These are phyloP conservation scores for Diversispora epigaea DNA, from an alignment of 192 early-diverging fungal species.

Conservation along the genomic window DNA sequence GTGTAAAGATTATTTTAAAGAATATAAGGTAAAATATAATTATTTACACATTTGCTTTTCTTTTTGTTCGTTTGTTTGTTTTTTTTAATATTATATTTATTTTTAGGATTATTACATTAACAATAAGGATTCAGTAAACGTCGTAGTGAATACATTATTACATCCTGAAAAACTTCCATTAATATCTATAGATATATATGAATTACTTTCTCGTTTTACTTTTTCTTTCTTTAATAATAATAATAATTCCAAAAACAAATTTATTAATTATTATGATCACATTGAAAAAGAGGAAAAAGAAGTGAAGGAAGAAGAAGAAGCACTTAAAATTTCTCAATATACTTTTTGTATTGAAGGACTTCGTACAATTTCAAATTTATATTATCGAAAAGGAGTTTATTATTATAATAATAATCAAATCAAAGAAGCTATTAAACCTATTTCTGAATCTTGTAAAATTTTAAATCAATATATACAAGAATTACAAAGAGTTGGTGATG, in stretches of 20 bases:
- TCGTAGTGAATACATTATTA: neutral
- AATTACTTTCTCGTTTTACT: constrained; percentile 33
- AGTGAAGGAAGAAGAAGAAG: neutral
- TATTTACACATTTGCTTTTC: neutral
- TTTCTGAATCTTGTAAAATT: constrained; percentile 40
- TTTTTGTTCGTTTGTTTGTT: neutral
- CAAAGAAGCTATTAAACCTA: constrained; percentile 39
- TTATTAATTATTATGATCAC: constrained; percentile 29
- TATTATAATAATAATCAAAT: constrained; percentile 38
- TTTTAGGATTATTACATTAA: neutral
- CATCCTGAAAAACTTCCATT: constrained; percentile 28
- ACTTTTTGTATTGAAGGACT: constrained; percentile 44
- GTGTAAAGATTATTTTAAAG: neutral
- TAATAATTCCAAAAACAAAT: constrained; percentile 11
- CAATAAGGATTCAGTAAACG: neutral
- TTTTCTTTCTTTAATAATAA: constrained; percentile 30
- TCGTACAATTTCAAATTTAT: constrained; percentile 52
- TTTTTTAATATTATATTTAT: neutral
- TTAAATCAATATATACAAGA: constrained; percentile 34
- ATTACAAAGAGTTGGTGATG: neutral
- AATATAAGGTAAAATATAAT: constrained; percentile 17
- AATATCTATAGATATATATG: constrained; percentile 35
- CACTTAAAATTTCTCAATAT: constrained; percentile 29
- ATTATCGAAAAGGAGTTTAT: constrained; percentile 48
- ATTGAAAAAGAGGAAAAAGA: too few species aligned